Conservation (phyloP, 192 early-diverging fungal genomes). For the Gigaspora rosea region DNA sequence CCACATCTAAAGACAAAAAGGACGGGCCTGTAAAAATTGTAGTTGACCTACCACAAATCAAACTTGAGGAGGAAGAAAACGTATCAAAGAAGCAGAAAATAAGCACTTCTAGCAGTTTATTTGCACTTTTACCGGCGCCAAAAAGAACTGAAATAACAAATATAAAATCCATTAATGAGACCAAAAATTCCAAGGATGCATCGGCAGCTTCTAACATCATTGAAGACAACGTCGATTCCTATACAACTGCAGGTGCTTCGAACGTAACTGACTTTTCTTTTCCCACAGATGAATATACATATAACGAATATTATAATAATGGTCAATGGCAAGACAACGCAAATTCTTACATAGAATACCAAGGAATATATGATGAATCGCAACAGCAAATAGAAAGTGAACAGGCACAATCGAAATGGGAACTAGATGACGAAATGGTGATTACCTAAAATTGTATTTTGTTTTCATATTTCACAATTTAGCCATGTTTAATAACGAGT, state of each 20-base stretch:
- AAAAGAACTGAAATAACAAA: constrained; percentile 20
- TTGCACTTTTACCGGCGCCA: constrained; percentile 16
- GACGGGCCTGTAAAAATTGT: constrained; percentile 28
- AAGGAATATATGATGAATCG: neutral
- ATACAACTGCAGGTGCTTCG: neutral
- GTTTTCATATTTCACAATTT: neutral
- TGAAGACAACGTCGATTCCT: neutral
- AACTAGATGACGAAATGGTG: constrained; percentile 22
- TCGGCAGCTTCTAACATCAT: neutral
- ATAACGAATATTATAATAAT: neutral
- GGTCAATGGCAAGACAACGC: neutral
- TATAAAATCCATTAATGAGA: neutral
- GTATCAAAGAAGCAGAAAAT: neutral
- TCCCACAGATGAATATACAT: neutral
- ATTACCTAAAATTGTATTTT: neutral
- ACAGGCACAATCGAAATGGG: constrained; percentile 1
- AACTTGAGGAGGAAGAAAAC: neutral
- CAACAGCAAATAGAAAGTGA: neutral
- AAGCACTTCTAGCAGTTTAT: neutral
- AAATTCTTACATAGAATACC: constrained; percentile 9
- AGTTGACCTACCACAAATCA: constrained; percentile 18
- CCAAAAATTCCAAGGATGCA: neutral
- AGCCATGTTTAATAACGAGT: neutral
- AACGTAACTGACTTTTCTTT: neutral
- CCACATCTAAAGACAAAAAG: constrained; percentile 5